Percentiles rank a stretch among this genome's conserved stretches.
phyloP scores from a whole-genome alignment of 2,329 filamentous ascomycete species.

The Lasiodiplodia sp. region DNA sequence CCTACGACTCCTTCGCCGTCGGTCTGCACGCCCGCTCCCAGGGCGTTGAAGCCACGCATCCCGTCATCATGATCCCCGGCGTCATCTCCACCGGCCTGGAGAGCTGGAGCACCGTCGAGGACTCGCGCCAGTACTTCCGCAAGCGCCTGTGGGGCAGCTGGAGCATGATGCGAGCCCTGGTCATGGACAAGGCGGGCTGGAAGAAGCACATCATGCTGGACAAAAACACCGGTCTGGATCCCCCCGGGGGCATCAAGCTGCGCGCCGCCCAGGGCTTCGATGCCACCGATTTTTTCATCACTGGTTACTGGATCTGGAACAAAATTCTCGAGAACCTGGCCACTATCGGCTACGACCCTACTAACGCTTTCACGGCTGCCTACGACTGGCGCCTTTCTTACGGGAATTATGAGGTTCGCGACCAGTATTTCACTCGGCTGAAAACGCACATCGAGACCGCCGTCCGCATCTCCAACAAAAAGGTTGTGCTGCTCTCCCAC shows the following conservation, averaged over 20 bases:
- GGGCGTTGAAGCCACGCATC: constrained; percentile 81
- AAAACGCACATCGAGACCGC: constrained; percentile 91
- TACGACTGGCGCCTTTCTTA: constrained; percentile 97
- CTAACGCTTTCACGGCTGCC: constrained; percentile 70
- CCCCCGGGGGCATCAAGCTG: constrained; percentile 80
- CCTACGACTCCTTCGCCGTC: constrained; percentile 93
- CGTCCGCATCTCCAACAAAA: constrained; percentile 74
- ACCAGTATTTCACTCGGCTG: constrained; percentile 91
- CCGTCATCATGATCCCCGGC: constrained; percentile 95
- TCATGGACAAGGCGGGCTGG: constrained; percentile 92
- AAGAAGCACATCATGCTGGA: constrained; percentile 98
- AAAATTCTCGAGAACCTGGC: constrained; percentile 98
- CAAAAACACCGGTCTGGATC: constrained; percentile 87
- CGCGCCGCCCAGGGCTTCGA: constrained; percentile 96
- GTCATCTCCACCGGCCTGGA: constrained; percentile 97
- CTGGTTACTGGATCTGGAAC: constrained; percentile 97
- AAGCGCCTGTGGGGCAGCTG: constrained; percentile 97
- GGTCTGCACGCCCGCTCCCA: constrained; percentile 82
- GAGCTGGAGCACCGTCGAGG: constrained; percentile 86
- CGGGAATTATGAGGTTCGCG: constrained; percentile 83
- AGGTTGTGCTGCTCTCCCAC: constrained; percentile 87
- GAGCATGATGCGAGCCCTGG: constrained; percentile 97
- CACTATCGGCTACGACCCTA: constrained; percentile 94
- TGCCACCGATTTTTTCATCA: constrained; percentile 92
- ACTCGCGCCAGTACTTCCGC: constrained; percentile 88